These are phyloP conservation scores for Aciculoconidium aculeatum DNA, from an alignment of 805 yeast species.

Conservation along the genomic window DNA sequence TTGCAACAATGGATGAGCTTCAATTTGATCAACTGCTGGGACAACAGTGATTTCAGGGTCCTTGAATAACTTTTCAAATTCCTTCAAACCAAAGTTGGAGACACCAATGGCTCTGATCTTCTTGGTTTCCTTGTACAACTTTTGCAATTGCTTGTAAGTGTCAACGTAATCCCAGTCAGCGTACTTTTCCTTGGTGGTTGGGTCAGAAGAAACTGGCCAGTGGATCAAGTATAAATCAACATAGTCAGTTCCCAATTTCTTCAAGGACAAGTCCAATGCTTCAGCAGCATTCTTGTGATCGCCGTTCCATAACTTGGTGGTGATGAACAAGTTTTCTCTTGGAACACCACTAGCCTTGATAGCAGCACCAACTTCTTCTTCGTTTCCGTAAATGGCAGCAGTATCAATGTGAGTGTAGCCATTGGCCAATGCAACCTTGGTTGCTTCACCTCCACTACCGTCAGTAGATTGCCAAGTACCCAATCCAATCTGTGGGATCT, in stretches of 20 bases:
- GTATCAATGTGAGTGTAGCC: constrained; percentile 80
- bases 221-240: constrained; percentile 76
- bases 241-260: constrained; percentile 63
- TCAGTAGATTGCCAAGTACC: constrained; percentile 65
- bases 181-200: constrained; percentile 26
- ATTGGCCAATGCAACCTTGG: constrained; percentile 50
- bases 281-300: constrained; percentile 46
- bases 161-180: constrained; percentile 39
- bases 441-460: constrained; percentile 53
- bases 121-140: constrained; percentile 43
- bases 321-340: constrained; percentile 60
- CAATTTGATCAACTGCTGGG: constrained; percentile 75
- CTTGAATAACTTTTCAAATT: constrained; percentile 45
- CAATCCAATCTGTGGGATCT: constrained; percentile 63
- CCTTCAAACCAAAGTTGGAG: constrained; percentile 58
- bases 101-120: constrained; percentile 68
- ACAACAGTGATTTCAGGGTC: constrained; percentile 43
- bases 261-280: constrained; percentile 54
- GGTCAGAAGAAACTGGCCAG: constrained; percentile 66
- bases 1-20: constrained; percentile 68
- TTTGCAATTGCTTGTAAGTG: constrained; percentile 62
- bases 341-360: constrained; percentile 54
- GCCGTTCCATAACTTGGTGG: constrained; percentile 64
- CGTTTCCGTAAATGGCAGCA: constrained; percentile 65
- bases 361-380: constrained; percentile 54